Evolutionary conservation across 495 filamentous ascomycete species (phyloP).

Genomic region (Neurospora sp.): DNA sequence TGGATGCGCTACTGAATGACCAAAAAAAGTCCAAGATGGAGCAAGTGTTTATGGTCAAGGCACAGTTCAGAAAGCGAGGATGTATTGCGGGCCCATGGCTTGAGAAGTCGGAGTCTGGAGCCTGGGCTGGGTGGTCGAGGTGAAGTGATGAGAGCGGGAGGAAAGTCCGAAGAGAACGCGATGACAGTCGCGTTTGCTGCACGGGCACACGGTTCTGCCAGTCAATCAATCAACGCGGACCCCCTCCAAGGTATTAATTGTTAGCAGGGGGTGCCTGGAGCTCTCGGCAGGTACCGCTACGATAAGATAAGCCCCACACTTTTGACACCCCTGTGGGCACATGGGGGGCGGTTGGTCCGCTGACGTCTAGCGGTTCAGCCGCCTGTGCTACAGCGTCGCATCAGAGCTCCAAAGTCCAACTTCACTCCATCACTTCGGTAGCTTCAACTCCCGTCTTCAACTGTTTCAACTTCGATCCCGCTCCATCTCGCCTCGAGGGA

Average conservation of each 20-base stretch:
- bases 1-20: neutral
- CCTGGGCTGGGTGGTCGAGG: neutral
- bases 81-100: neutral
- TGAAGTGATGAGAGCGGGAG: neutral
- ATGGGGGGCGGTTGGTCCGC: neutral
- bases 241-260: neutral
- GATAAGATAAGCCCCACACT: constrained; percentile 6
- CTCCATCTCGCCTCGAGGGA: neutral
- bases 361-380: neutral
- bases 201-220: neutral
- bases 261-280: neutral
- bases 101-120: neutral
- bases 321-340: neutral
- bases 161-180: neutral
- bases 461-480: neutral
- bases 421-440: neutral
- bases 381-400: neutral
- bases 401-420: neutral
- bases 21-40: neutral
- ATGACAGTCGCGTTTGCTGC: neutral
- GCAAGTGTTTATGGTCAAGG: neutral
- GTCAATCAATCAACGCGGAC: neutral
- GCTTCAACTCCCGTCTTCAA: neutral
- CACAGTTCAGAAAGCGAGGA: neutral
- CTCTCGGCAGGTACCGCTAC: neutral